Base-by-base conservation (phyloP, 2,329 filamentous ascomycete genomes). In the Ramularia collo-cygni region DNA sequence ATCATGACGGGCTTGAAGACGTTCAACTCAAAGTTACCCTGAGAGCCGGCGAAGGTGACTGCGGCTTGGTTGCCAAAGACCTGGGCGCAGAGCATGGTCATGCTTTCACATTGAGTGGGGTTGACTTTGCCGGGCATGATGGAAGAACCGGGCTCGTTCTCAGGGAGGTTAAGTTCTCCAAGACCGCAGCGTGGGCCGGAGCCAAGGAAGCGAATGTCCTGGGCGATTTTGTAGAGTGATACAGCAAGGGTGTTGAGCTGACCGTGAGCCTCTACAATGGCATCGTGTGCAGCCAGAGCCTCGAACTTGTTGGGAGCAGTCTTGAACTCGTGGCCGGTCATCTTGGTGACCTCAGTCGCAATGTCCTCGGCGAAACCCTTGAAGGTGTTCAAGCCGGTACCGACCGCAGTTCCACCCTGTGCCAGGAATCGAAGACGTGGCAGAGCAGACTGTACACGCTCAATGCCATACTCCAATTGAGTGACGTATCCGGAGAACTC, bases 81-180 rank as follows among this genome's bases (percentile, higher is more conserved):
- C 69, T 98, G 92, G 14, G 86, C 80, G 72, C 90, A 95, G 46
- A 96, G 75, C 92, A 98, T 98, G 56, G 92, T 96, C 65, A 98
- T 72, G 47, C 88, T 85, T 74, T 98, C 92, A 69, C 88, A 95
- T 71, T 98, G 92, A 21, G 92, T 98, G 21, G 92, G 92, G 74
- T 98, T 98, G 64, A 98, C 92, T 75, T 98, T 98, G 60, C 92
- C 92, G 31, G 92, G 92, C 92, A 98, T 98, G 74, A 98, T 96
- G 56, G 85, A 93, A 60, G 84, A 92, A 50, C 90, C 90, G 24
- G 92, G 92, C 74, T 98, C 92, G 71, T 98, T 98, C 73, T 98
- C 92, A 17, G 92, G 92, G 37, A 98, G 79, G 60, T 78, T 77
- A 49, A 98, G 78, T 72, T 98, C 92, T 52, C 89, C 90, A 15